phyloP scores from a whole-genome alignment of 23 red algal species.

The Chondrus crispus region DNA sequence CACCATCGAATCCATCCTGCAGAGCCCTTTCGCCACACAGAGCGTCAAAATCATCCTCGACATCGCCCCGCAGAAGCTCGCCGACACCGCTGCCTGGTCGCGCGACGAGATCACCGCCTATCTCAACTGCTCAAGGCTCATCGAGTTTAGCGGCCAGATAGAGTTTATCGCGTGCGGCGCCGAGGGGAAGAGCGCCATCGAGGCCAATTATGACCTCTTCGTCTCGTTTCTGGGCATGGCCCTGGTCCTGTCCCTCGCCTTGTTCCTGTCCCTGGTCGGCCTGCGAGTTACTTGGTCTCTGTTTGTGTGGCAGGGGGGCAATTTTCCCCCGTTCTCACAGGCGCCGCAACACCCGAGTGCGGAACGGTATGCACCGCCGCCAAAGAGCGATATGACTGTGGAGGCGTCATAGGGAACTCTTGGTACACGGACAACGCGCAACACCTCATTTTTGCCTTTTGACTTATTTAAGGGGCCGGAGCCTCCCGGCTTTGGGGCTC shows the following conservation, averaged over 20 bases:
- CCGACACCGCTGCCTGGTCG: slow-evolving; percentile 27
- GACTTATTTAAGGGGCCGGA: no score
- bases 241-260: slow-evolving; percentile 2
- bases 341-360: no score
- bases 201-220: slow-evolving; percentile 37
- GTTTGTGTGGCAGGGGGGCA: slow-evolving; percentile 31
- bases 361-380: no score
- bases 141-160: slow-evolving; percentile 40
- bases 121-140: slow-evolving; percentile 31
- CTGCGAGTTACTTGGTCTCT: slow-evolving; percentile 20
- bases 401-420: no score
- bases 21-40: neutral
- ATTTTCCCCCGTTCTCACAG: no score
- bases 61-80: slow-evolving; percentile 13
- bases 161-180: slow-evolving; percentile 20
- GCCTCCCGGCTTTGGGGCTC: no score
- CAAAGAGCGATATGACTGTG: no score
- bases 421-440: no score
- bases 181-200: slow-evolving; percentile 26
- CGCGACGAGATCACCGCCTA: neutral
- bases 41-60: slow-evolving; percentile 23
- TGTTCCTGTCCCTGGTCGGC: slow-evolving; percentile 13
- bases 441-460: no score
- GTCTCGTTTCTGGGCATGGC: slow-evolving; percentile 40
- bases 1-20: slow-evolving; percentile 21